Evolutionary conservation across 371 early-diverging fungal genomes (phyloP), one percentile per base, ranked within the genome.

Genomic region (Neoconidiobolus thromboides): DNA sequence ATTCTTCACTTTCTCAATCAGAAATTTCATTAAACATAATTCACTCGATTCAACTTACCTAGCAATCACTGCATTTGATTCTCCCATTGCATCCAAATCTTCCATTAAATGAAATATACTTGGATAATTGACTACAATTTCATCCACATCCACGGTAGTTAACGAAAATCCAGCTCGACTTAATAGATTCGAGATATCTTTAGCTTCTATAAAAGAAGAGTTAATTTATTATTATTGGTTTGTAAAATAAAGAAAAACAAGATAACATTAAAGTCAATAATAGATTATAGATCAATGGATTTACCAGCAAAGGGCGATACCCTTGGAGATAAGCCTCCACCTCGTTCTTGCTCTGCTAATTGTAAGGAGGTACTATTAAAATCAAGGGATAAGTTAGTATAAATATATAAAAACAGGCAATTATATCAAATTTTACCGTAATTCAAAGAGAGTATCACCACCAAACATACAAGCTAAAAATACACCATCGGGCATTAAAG

Each of bases 101-200:
- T 81, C 72, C 73, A 96, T 82, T 58, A 96, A 69, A 63, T 95
- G 93, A 69, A 89, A 84, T 65, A 86, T 83, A 26, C 87, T 83
- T 26, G 96, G 96, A 67, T 93, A 96, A 62, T 81, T 81, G 39
- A 96, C 89, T 12, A 81, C 80, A 54, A 96, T 80, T 62, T 89
- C 93, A 66, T 96, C 96, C 26, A 91, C 78, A 68, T 96, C 96
- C 0, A 96, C 87, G 0, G 96, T 95, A 0, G 92, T 87, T 55
- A 96, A 71, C 1, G 81, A 76, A 59, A 93, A 86, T 1, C 92
- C 91, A 2, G 93, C 89, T 4, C 93, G 77, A 26, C 78, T 75
- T 41, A 96, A 69, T 57, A 96, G 65, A 37, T 76, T 73, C 43
- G 88, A 86, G 41, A 93, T 73, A 64, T 96, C 95, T 40, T 83